Base-by-base conservation (phyloP, 1,284 basidiomycete genomes). In the Irpex sp. region DNA sequence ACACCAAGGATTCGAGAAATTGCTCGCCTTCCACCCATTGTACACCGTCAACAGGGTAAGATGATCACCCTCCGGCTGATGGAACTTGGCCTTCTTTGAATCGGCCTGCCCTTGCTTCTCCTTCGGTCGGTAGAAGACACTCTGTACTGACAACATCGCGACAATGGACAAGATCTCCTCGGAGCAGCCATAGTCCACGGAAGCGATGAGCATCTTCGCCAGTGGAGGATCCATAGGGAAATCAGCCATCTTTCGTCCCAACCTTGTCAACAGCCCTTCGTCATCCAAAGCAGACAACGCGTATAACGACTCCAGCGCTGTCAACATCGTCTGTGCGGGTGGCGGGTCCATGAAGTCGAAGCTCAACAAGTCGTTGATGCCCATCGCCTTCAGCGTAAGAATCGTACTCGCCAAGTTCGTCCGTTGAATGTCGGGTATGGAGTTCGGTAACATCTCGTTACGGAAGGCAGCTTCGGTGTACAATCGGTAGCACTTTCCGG, bases 281-380 rank as follows among this genome's bases (percentile, higher is more conserved):
- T 98, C 95, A 69, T 99, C 97, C 39, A 99, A 80, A 3, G 96
- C 97, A 0, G 94, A 96, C 5, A 99, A 82, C 1, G 96, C 96
- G 74, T 97, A 98, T 3, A 99, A 77, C 62, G 91, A 88, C 73
- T 99, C 96, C 45, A 99, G 78, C 0, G 97, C 97, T 2, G 93
- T 95, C 58, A 97, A 80, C 86, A 99, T 93, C 5, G 96, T 98
- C 70, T 91, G 94, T 0, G 95, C 91, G 0, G 96, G 96, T 35
- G 97, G 97, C 1, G 96, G 95, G 74, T 99, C 97, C 96, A 99
- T 98, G 72, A 98, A 99, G 74, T 98, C 96, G 74, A 99, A 99
- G 74, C 94, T 93, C 65, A 99, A 87, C 19, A 99, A 79, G 73
- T 99, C 96, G 71, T 99, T 99, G 78, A 99, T 87, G 37, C 97